A percentile compares a stretch with the other conserved stretches of the same genome.
phyloP scores from a whole-genome alignment of 495 filamentous ascomycete genomes.

The Neurospora sp. region DNA sequence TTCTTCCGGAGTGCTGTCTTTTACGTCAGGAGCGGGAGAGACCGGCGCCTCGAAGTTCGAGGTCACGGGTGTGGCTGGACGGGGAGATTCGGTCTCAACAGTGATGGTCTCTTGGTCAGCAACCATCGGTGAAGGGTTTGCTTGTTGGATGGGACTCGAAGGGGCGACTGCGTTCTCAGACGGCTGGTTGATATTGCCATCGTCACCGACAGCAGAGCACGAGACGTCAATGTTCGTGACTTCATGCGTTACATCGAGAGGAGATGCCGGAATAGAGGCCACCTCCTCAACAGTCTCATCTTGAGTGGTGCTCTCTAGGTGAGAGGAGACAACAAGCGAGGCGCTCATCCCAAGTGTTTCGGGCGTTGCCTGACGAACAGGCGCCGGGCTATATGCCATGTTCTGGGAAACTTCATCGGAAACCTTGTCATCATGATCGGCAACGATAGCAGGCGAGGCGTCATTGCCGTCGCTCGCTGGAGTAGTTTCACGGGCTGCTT shows the following conservation, averaged over 20 bases:
- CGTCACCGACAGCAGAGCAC: neutral
- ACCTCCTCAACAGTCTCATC: neutral
- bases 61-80: neutral
- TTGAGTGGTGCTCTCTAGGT: neutral
- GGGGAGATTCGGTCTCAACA: neutral
- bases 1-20: neutral
- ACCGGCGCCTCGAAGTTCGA: neutral
- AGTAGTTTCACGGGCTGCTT: neutral
- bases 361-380: neutral
- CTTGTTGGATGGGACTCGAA: neutral
- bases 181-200: neutral
- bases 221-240: neutral
- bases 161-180: neutral
- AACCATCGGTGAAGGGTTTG: neutral
- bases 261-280: neutral
- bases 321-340: neutral
- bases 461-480: neutral
- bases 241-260: neutral
- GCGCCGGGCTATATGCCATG: neutral
- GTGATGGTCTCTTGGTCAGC: neutral
- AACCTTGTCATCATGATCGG: neutral
- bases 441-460: neutral
- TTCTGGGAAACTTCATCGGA: neutral
- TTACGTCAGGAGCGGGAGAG: neutral
- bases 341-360: neutral